Conservation (phyloP, 2,329 filamentous ascomycete genomes). For the Coleophoma crateriformis region DNA sequence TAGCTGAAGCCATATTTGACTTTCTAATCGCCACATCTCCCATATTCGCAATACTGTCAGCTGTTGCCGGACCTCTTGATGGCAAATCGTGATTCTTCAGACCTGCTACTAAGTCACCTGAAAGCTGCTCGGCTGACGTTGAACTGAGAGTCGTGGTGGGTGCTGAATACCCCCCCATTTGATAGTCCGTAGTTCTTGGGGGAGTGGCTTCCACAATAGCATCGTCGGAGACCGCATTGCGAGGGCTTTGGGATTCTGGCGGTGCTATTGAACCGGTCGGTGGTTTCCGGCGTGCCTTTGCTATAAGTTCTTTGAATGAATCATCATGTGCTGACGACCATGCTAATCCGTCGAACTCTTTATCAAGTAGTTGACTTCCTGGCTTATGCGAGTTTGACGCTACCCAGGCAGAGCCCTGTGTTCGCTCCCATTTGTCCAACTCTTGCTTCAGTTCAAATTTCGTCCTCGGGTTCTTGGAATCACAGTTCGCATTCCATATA, state of each 20-base stretch:
- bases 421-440: constrained; percentile 80
- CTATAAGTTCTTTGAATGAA: constrained; percentile 77
- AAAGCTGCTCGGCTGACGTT: no score
- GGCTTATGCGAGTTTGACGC: constrained; percentile 32
- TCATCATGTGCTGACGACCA: constrained; percentile 70
- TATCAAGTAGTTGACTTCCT: constrained; percentile 64
- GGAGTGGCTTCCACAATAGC: background rate
- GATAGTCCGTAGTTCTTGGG: background rate
- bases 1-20: constrained; percentile 12
- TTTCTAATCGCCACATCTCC: background rate
- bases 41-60: no score
- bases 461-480: constrained; percentile 66
- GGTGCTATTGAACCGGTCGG: background rate
- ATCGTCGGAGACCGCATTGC: background rate
- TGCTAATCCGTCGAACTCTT: constrained; percentile 76
- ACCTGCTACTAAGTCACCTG: no score
- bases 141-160: background rate
- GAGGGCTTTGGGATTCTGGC: background rate
- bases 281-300: constrained; percentile 56
- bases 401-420: constrained; percentile 58
- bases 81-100: no score
- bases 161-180: background rate
- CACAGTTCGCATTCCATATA: constrained; percentile 95
- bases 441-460: constrained; percentile 72
- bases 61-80: no score